A percentile compares a stretch with the other conserved stretches of the same genome.
Conservation (phyloP, 164 flowering plant genomes). For the Vitis rupestris region DNA sequence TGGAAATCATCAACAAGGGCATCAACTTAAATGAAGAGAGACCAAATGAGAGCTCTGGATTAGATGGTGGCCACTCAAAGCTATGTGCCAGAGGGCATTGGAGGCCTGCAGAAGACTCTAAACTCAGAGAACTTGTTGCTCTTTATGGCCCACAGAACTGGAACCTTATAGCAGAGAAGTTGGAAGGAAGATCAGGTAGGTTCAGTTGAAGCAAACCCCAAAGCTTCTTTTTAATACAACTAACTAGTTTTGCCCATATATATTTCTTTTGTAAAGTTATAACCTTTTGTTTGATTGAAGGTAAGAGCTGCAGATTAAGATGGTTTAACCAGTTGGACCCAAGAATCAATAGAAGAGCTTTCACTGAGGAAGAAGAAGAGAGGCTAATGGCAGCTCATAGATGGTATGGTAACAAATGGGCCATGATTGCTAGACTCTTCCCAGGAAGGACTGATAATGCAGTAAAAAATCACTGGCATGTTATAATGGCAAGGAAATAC, state of each 20-base stretch:
- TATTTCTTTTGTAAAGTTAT: no score
- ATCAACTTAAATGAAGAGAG: no score
- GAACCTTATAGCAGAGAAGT: constrained; percentile 49
- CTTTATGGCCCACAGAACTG: constrained; percentile 48
- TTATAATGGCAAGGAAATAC: constrained; percentile 46
- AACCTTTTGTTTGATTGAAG: constrained; percentile 17
- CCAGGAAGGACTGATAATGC: constrained; percentile 36
- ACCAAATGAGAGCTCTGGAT: not conserved
- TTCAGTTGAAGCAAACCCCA: no score
- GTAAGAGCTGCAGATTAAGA: constrained; percentile 46
- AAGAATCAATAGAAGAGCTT: constrained; percentile 41
- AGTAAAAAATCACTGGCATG: constrained; percentile 54
- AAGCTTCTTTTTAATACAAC: not conserved
- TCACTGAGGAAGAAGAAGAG: constrained; percentile 46
- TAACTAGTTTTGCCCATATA: no score
- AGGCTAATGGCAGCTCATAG: constrained; percentile 31
- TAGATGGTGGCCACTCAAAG: constrained; percentile 16
- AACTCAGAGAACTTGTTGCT: constrained; percentile 44
- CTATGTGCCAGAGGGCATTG: constrained; percentile 42
- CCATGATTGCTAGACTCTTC: constrained; percentile 23
- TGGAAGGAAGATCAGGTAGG: constrained; percentile 44
- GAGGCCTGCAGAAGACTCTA: constrained; percentile 42
- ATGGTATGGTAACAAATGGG: constrained; percentile 25
- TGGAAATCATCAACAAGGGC: not conserved
- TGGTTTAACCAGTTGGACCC: constrained; percentile 53